Base-by-base conservation (phyloP, 345 rosid species). In the Isatis tinctoria region DNA sequence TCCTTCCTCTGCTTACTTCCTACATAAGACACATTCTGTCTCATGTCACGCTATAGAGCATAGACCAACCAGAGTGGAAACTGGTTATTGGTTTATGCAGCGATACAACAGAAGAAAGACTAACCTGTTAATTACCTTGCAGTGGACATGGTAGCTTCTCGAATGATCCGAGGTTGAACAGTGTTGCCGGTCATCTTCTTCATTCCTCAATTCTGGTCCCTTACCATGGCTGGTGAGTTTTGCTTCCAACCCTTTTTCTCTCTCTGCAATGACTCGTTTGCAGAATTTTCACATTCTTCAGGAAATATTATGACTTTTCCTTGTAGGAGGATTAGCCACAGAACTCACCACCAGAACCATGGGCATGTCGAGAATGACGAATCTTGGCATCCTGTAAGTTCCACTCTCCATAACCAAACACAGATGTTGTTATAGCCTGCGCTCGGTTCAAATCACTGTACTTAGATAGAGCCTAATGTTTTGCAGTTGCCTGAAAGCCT, bases 81-180 rank as follows among this genome's bases (percentile, higher is more conserved):
- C 37, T 66, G 18, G 35, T 57, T 67, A 27, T 40, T 65, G 40
- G 74, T 32, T 61, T 62, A 36, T 59, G 37, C 8, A 16, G 6
- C 32, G 22, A 47, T 26, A 48, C 13, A 51, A 10, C 13, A 10
- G 43, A 39, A 39, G 3, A 10, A 51, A 12, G 32, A 6, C 17
- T 52, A 22, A 26, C 16, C 2, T 67, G 28, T 60, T 75, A 49
- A 22, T 68, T 40, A 20, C 11, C 17, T 20, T 74, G 69, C 85
- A 93, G 98, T 75, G 98, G 98, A 32, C 98, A 93, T 66, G 97
- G 98, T 16, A 93, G 98, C 79, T 93, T 93, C 81, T 90, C 98
- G 10, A 86, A 79, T 63, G 83, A 83, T 80, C 80, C 81, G 43
- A 86, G 81, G 61, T 75, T 90, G 67, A 93, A 93, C 48, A 87